Evolutionary conservation across 2,329 filamentous ascomycete genomes (phyloP).

Genomic region (Sphaerostilbella broomeana): DNA sequence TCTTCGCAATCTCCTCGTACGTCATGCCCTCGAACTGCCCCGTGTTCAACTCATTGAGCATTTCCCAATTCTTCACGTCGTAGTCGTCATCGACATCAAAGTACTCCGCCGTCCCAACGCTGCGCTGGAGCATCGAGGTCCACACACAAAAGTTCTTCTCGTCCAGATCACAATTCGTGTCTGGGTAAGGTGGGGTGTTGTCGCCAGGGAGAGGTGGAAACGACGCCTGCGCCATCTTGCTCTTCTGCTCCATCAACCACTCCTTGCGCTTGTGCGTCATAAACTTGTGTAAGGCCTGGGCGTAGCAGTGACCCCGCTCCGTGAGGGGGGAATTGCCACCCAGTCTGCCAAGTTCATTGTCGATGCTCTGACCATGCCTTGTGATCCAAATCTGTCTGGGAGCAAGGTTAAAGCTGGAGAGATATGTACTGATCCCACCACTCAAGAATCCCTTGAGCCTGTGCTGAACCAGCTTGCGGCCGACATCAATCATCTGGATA

Average conservation of each 20-base stretch:
- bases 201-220: constrained; percentile 91
- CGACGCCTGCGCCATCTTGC: constrained; percentile 66
- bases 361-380: constrained; percentile 81
- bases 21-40: constrained; percentile 93
- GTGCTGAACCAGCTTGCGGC: constrained; percentile 85
- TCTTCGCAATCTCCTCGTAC: constrained; percentile 79
- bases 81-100: constrained; percentile 91
- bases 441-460: constrained; percentile 88
- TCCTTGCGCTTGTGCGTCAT: constrained; percentile 71
- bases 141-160: constrained; percentile 95
- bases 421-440: constrained; percentile 85
- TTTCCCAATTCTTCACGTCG: constrained; percentile 94
- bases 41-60: constrained; percentile 94
- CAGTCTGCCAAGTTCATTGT: constrained; percentile 82
- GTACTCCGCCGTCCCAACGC: constrained; percentile 77
- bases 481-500: constrained; percentile 86
- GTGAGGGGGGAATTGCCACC: constrained; percentile 86
- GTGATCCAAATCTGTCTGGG: constrained; percentile 98
- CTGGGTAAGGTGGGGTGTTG: constrained; percentile 89
- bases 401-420: constrained; percentile 93
- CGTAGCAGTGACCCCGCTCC: constrained; percentile 72
- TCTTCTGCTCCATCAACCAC: constrained; percentile 78
- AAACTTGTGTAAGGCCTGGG: constrained; percentile 71
- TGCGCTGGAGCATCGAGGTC: constrained; percentile 94
- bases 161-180: constrained; percentile 62